These are phyloP conservation scores for Abelmoschus esculentus DNA, from an alignment of 345 rosid genomes.

Conservation along the genomic window DNA sequence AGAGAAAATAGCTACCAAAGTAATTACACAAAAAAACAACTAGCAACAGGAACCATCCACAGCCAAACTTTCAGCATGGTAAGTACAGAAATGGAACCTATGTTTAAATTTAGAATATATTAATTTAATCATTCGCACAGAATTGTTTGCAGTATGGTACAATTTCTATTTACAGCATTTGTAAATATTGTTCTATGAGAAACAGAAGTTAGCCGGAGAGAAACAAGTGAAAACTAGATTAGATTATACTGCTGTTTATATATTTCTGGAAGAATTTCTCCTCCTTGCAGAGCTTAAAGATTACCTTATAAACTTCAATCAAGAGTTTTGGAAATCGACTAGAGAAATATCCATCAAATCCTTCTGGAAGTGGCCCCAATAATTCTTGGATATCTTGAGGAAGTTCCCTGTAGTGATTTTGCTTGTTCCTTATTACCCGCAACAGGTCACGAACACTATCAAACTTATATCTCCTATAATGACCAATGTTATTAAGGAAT, in stretches of 20 bases:
- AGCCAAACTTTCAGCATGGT: no score
- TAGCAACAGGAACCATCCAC: background rate
- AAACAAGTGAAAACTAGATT: slow-evolving; percentile 7
- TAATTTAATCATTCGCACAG: background rate
- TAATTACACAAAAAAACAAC: background rate
- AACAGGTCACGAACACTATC: slow-evolving; percentile 58
- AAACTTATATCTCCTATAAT: slow-evolving; percentile 57
- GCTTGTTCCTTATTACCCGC: slow-evolving; percentile 62
- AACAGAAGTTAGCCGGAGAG: background rate
- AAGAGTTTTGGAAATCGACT: slow-evolving; percentile 62
- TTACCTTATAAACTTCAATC: slow-evolving; percentile 64
- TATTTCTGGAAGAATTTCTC: slow-evolving; percentile 60
- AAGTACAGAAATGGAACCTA: slow-evolving; percentile 2
- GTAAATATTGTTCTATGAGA: background rate
- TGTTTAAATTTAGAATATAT: background rate
- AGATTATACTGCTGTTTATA: slow-evolving; percentile 22
- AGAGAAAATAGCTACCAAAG: background rate
- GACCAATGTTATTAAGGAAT: slow-evolving; percentile 54
- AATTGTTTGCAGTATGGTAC: background rate
- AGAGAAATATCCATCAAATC: slow-evolving; percentile 52
- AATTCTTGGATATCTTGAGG: slow-evolving; percentile 56
- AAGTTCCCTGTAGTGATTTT: slow-evolving; percentile 62
- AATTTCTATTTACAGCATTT: slow-evolving; percentile 8
- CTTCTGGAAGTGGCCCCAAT: slow-evolving; percentile 59
- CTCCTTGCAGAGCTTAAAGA: slow-evolving; percentile 31